phyloP scores from a whole-genome alignment of 495 filamentous ascomycete species.

The Penicillium antarcticum region DNA sequence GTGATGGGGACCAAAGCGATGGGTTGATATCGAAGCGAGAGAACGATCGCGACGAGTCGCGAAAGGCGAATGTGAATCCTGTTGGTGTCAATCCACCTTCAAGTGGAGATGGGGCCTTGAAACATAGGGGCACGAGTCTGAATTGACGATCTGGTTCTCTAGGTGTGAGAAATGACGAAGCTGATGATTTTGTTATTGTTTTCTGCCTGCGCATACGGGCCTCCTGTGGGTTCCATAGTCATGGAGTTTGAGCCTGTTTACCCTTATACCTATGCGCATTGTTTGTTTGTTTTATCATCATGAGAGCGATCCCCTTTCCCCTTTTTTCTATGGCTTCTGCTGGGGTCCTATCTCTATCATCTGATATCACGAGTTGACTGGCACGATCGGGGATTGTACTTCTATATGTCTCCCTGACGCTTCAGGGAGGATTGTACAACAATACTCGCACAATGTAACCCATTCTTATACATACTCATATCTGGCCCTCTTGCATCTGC shows the following conservation, averaged over 20 bases:
- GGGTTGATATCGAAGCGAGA: neutral
- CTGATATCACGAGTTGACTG: neutral
- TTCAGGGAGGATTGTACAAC: neutral
- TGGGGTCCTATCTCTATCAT: neutral
- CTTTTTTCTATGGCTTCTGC: neutral
- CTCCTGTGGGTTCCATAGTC: neutral
- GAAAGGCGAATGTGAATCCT: constrained; percentile 12
- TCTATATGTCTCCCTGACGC: neutral
- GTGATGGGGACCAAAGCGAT: neutral
- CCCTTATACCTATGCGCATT: neutral
- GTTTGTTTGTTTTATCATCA: neutral
- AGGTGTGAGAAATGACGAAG: neutral
- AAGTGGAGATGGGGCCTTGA: constrained; percentile 9
- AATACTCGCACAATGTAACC: neutral
- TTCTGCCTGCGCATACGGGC: neutral
- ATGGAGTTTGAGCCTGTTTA: neutral
- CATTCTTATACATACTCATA: neutral
- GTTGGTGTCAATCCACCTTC: neutral
- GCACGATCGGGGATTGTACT: neutral
- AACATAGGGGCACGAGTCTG: constrained; percentile 8
- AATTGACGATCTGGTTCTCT: constrained; percentile 4
- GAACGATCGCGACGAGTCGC: neutral
- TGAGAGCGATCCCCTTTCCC: neutral
- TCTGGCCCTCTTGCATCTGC: neutral
- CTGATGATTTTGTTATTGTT: constrained; percentile 2